Conservation (phyloP, 176 grass and related monocot genomes). For the Bothriochloa decipiens region DNA sequence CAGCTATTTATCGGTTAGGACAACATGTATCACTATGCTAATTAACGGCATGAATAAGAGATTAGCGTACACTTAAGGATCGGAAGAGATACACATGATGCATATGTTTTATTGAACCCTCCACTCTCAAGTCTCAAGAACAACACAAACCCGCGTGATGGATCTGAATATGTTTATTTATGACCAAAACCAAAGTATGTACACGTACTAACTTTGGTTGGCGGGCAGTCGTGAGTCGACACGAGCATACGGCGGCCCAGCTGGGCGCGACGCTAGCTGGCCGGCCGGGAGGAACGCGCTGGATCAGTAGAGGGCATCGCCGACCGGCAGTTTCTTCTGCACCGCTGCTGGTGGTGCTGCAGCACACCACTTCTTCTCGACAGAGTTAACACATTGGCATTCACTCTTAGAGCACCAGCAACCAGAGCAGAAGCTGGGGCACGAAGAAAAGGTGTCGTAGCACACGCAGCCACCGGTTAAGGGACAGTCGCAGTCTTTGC, state of each 20-base stretch:
- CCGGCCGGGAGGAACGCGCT: background rate
- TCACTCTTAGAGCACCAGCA: background rate
- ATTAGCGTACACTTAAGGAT: no score
- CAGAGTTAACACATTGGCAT: background rate
- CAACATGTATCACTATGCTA: no score
- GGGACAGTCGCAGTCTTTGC: background rate
- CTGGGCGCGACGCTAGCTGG: background rate
- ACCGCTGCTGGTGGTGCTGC: background rate
- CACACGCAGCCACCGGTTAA: background rate
- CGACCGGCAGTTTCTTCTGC: background rate
- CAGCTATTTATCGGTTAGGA: no score
- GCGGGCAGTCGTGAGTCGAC: background rate
- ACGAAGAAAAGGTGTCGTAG: background rate
- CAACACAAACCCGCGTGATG: background rate
- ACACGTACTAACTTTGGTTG: background rate
- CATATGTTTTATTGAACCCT: background rate
- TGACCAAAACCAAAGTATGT: slow-evolving; percentile 3
- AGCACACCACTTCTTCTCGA: background rate
- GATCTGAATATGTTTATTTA: background rate
- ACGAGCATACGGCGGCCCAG: background rate
- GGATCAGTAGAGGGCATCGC: background rate
- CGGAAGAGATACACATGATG: background rate
- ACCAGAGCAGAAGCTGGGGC: background rate
- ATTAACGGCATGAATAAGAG: no score
- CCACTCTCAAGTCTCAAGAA: background rate